Base-by-base conservation (phyloP, 345 rosid species). In the Pugionium dolabratum region DNA sequence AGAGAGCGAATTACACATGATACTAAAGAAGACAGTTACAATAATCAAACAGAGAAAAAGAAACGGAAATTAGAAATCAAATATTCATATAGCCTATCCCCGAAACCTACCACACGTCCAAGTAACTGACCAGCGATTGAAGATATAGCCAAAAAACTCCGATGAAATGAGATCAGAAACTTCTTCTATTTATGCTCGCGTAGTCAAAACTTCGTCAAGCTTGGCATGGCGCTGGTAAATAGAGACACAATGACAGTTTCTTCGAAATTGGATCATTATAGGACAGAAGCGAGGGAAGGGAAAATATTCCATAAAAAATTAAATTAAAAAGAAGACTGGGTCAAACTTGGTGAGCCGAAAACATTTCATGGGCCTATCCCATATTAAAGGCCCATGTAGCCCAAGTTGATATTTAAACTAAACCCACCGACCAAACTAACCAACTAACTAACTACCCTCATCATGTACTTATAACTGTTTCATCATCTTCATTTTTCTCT, bases 221-320 rank as follows among this genome's bases (percentile, higher is more conserved):
- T 51, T 62, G 50, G 43, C 32, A 64, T 36, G 69, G 52, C 70
- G 76, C 32, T 57, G 66, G 6, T 18, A 28, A 56, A 31, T 25
- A 11, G 39, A 63, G 75, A 71, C 70, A 25, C 29, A 27, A 29
- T 6, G 9, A 59, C 46, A 57, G 18, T 18, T 18, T 18, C 18
- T 46, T 47, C 63, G 69, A 69, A 69, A 52, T 6, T 59, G 66
- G 46, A 33, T 2, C n/a, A 64, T 45, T 28, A 60, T 9, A 39
- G 1, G 61, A 60, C 54, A 69, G 52, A 60, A 3, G 67, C 43
- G 73, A 44, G 67, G 67, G 74, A 70, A 62, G 50, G 2, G 48
- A 5, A 39, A 8, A 11, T 4, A 18, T 46, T 10, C 1, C 2
- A 9, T 2, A 4, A 41, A 29, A 5, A 11, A 2, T 1, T 18